phyloP scores from a whole-genome alignment of 306 rosid species.

The Quercus ilex region DNA sequence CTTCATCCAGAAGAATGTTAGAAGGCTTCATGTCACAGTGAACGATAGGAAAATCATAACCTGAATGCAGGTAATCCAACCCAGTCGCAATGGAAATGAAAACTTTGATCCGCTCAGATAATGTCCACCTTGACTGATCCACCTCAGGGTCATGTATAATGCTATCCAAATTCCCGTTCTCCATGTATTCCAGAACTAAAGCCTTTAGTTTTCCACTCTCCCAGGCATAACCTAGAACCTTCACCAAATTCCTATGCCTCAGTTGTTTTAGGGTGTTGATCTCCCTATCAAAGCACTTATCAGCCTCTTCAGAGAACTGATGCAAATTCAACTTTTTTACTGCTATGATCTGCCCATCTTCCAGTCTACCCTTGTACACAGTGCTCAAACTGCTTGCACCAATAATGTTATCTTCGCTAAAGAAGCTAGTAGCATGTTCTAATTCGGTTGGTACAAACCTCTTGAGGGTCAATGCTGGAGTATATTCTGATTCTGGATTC shows the following conservation, averaged over 20 bases:
- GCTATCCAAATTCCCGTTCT: slow-evolving; percentile 74
- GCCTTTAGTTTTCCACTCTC: slow-evolving; percentile 75
- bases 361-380: slow-evolving; percentile 69
- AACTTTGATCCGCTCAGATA: slow-evolving; percentile 50
- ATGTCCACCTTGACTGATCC: slow-evolving; percentile 53
- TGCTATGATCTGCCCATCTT: slow-evolving; percentile 52
- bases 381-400: slow-evolving; percentile 83
- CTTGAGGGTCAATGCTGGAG: slow-evolving; percentile 43
- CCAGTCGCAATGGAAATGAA: slow-evolving; percentile 64
- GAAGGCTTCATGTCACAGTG: slow-evolving; percentile 92
- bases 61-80: slow-evolving; percentile 79
- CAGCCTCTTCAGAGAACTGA: slow-evolving; percentile 56
- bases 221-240: slow-evolving; percentile 87
- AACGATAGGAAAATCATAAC: slow-evolving; percentile 69
- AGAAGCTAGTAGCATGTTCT: slow-evolving; percentile 62
- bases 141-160: slow-evolving; percentile 44
- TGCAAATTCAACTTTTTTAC: slow-evolving; percentile 68
- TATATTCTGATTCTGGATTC: slow-evolving; percentile 30
- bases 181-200: slow-evolving; percentile 76
- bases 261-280: slow-evolving; percentile 66
- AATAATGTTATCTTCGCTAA: slow-evolving; percentile 46
- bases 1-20: slow-evolving; percentile 67
- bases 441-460: slow-evolving; percentile 57
- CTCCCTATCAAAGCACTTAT: slow-evolving; percentile 66
- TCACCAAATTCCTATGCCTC: slow-evolving; percentile 84